Evolutionary conservation across 1,139 yeast species (phyloP).

Genomic region (Saccharomyces pastorianus): DNA sequence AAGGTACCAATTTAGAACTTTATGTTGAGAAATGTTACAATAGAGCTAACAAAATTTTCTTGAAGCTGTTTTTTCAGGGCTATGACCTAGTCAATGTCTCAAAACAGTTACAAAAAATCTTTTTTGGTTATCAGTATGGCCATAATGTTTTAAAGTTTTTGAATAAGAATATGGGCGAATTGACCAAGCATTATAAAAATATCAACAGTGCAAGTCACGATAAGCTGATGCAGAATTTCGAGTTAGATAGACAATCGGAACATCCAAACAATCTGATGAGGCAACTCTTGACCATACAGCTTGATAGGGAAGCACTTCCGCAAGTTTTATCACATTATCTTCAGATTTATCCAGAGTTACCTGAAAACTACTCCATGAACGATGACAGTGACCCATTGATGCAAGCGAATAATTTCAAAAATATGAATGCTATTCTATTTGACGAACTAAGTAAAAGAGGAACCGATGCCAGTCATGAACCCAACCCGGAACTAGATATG

Average conservation of each 20-base stretch:
- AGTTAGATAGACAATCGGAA: conserved; percentile 11
- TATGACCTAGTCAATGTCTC: conserved; percentile 46
- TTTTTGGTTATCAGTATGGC: conserved; percentile 46
- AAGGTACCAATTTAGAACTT: conserved; percentile 50
- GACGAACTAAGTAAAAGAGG: background rate
- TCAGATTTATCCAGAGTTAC: conserved; percentile 1
- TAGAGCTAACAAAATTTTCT: conserved; percentile 57
- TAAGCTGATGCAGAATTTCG: conserved; percentile 23
- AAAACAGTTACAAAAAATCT: conserved; percentile 44
- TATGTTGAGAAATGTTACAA: conserved; percentile 56
- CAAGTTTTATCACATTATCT: conserved; percentile 19
- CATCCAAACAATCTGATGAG: conserved; percentile 16
- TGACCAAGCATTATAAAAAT: conserved; percentile 14
- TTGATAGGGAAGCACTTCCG: conserved; percentile 29
- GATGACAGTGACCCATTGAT: conserved; percentile 6
- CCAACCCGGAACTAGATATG: conserved; percentile 1
- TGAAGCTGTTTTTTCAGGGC: conserved; percentile 54
- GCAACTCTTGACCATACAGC: conserved; percentile 24
- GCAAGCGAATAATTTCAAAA: conserved; percentile 20
- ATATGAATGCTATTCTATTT: conserved; percentile 15
- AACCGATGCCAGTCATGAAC: background rate
- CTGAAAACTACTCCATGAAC: background rate
- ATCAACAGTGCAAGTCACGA: conserved; percentile 7
- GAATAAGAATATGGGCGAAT: conserved; percentile 19
- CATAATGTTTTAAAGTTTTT: conserved; percentile 17